Base-by-base conservation (phyloP, 495 filamentous ascomycete genomes). In the Melanomma pulvis-pyrius region DNA sequence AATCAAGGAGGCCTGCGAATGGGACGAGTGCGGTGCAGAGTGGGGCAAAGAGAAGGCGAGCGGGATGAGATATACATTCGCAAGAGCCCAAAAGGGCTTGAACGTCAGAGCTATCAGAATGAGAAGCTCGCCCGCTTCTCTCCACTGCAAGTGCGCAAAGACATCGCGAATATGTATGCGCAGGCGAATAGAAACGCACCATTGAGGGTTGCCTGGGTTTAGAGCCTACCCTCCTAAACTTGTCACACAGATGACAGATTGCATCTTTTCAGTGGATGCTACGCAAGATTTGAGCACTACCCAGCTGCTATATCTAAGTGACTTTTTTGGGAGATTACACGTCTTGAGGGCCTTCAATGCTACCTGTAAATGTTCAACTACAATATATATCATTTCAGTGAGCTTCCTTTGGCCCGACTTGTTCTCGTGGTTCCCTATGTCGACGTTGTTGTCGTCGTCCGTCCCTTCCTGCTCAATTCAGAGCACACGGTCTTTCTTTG, bases 1-100 rank as follows among this genome's bases (percentile, higher is more conserved):
- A 82, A 59, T n/a, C 34, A 11, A 63, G 59, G 34, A 62, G 41
- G 46, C 6, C 32, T 36, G 25, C 58, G 17, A 69, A 66, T 55
- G 70, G 70, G 15, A 66, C 57, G 0, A 39, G 44, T 12, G 30
- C 48, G 25, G 60, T 51, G 25, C 62, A 62, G 36, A 69, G 69
- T 56, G 70, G 70, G 5, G 63, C 70, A 21, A 72, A 69, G 34
- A 56, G 69, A 34, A 17, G 69, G 29, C 54, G 64, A 21, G 57
- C 30, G 0, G 47, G 64, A 36, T 56, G 57, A 58, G 21, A 52
- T 13, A 13, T 34, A n/a, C 5, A 44, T 2, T 2, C n/a, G 39
- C 39, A 6, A 44, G 39, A 6, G 17, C 17, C 39, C n/a, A 17
- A n/a, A 44, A 44, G n/a, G 39, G 8, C 13, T 44, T 15, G 9